These are phyloP conservation scores for Arabidopsis suecica DNA, from an alignment of 345 rosid genomes.

Conservation along the genomic window DNA sequence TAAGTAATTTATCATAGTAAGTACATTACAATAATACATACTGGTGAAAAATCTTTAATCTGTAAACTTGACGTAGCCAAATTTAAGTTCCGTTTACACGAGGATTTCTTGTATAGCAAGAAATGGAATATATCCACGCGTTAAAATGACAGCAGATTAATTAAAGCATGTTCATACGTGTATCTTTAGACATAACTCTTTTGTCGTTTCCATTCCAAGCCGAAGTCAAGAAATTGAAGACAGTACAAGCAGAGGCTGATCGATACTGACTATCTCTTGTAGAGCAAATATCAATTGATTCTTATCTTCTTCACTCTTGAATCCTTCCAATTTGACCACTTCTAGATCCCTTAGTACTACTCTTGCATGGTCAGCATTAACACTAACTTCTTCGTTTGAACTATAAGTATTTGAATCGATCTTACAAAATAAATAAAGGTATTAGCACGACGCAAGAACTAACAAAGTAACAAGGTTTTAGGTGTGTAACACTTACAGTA, in stretches of 20 bases:
- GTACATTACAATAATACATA: constrained; percentile 19
- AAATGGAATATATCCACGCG: constrained; percentile 15
- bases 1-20: neutral
- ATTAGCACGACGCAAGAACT: constrained; percentile 3
- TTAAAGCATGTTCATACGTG: constrained; percentile 31
- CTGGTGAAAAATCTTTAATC: constrained; percentile 9
- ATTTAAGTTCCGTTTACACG: neutral
- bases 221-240: constrained; percentile 7
- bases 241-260: constrained; percentile 28
- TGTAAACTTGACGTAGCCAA: neutral
- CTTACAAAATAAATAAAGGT: constrained; percentile 38
- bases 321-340: constrained; percentile 57
- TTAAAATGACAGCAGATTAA: constrained; percentile 15
- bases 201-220: neutral
- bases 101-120: constrained; percentile 40
- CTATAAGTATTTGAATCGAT: constrained; percentile 52
- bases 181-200: constrained; percentile 17
- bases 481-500: constrained; percentile 50
- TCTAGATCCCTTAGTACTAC: constrained; percentile 43
- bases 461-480: neutral
- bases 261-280: constrained; percentile 29
- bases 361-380: constrained; percentile 36
- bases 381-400: constrained; percentile 24
- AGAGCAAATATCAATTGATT: constrained; percentile 43
- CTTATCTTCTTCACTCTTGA: constrained; percentile 41